These are phyloP conservation scores for Crassisporium funariophilum DNA, from an alignment of 768 basidiomycete species.

Conservation along the genomic window DNA sequence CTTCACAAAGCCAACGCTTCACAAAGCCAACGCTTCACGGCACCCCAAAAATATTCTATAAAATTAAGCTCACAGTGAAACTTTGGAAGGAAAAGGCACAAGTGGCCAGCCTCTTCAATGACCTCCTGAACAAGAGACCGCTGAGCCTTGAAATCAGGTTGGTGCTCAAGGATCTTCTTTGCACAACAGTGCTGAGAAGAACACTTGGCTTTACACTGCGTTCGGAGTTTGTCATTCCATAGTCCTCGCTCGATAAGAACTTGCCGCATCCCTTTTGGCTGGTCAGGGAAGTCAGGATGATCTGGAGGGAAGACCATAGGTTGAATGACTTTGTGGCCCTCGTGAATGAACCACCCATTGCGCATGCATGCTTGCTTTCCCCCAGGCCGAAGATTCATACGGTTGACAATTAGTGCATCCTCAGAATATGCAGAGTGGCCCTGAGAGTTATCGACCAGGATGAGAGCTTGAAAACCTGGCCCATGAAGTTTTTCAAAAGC, in stretches of 20 bases:
- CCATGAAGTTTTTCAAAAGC: constrained; percentile 32
- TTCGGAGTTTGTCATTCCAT: constrained; percentile 8
- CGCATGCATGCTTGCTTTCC: constrained; percentile 35
- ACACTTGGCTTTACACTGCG: constrained; percentile 23
- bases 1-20: constrained; percentile 5
- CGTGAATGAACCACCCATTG: constrained; percentile 31
- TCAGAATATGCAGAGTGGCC: constrained; percentile 39
- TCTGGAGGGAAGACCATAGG: constrained; percentile 36
- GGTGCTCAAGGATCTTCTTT: constrained; percentile 16
- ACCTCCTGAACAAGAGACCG: constrained; percentile 24
- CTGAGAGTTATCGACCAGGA: constrained; percentile 45
- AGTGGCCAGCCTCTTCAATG: constrained; percentile 21
- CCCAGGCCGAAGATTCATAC: constrained; percentile 42
- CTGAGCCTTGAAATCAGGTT: constrained; percentile 23
- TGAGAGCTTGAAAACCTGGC: constrained; percentile 33
- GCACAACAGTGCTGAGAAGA: constrained; percentile 15
- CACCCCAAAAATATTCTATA: constrained; percentile 37
- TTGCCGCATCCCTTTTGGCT: constrained; percentile 24
- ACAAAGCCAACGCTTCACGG: constrained; percentile 3
- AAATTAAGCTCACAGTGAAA: constrained; percentile 39
- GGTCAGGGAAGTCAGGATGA: constrained; percentile 29
- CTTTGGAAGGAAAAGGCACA: constrained; percentile 23
- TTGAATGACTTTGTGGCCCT: constrained; percentile 29
- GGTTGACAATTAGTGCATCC: constrained; percentile 34
- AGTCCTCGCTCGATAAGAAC: constrained; percentile 20